These are phyloP conservation scores for Coprinopsis sp. DNA, from an alignment of 768 basidiomycete genomes.

Conservation along the genomic window DNA sequence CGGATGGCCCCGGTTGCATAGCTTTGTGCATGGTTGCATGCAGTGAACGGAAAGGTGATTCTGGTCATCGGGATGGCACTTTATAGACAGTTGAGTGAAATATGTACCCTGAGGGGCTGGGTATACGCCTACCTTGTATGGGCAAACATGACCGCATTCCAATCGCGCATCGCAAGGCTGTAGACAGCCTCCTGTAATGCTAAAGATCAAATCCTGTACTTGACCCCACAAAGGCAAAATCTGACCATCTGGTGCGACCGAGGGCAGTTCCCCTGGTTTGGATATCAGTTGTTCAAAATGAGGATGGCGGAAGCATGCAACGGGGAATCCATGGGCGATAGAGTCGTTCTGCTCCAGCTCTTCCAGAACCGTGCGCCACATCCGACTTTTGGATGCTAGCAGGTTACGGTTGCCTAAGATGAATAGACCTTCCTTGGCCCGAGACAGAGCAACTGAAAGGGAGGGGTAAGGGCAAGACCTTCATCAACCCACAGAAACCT, in stretches of 20 bases:
- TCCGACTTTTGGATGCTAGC: constrained; percentile 40
- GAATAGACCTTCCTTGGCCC: constrained; percentile 70
- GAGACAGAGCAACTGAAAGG: constrained; percentile 58
- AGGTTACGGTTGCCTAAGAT: constrained; percentile 55
- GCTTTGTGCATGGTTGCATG: constrained; percentile 40
- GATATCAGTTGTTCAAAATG: constrained; percentile 37
- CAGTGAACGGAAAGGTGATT: constrained; percentile 48
- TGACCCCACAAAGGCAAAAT: too few relatives aligned
- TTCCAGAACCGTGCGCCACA: constrained; percentile 58
- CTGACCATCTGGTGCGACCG: constrained; percentile 54
- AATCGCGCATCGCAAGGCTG: constrained; percentile 48
- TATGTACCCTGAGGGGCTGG: background rate
- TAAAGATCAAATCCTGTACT: background rate
- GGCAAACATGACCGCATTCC: constrained; percentile 61
- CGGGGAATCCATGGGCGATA: constrained; percentile 50
- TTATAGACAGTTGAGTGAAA: background rate
- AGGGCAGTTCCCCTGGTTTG: constrained; percentile 46
- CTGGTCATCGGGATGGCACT: constrained; percentile 63
- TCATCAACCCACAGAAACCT: background rate
- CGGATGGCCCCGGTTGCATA: constrained; percentile 55
- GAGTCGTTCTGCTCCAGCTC: constrained; percentile 45
- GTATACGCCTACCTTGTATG: constrained; percentile 43
- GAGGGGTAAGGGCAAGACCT: background rate
- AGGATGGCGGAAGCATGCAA: constrained; percentile 54
- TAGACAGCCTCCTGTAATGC: constrained; percentile 54